phyloP scores from a whole-genome alignment of 208 protist species.

The Herpetomonas samuelpessoai region DNA sequence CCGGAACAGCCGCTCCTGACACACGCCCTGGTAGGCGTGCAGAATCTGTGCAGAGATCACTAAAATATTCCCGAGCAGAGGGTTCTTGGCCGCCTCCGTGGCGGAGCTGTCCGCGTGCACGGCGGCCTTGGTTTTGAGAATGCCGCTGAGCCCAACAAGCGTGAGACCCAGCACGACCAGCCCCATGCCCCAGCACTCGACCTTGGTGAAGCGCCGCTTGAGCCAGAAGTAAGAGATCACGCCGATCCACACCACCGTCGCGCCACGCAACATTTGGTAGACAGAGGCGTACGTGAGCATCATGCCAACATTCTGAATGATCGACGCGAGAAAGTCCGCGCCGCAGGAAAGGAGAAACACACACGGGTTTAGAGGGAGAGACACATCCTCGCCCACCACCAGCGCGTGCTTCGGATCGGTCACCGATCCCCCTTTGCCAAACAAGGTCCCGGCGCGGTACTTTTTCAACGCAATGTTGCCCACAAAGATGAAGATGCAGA shows the following conservation, averaged over 20 bases:
- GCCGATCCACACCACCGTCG: constrained; percentile 86
- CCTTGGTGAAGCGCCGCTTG: constrained; percentile 52
- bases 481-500: constrained; percentile 58
- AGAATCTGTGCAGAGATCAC: constrained; percentile 86
- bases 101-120: constrained; percentile 9
- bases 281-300: constrained; percentile 86
- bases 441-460: neutral
- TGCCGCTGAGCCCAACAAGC: constrained; percentile 63
- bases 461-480: constrained; percentile 23
- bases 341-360: constrained; percentile 61
- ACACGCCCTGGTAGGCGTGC: constrained; percentile 87
- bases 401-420: constrained; percentile 4
- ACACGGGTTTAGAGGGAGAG: constrained; percentile 45
- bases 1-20: constrained; percentile 80
- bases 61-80: constrained; percentile 72
- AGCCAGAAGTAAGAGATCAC: constrained; percentile 85
- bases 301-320: constrained; percentile 88
- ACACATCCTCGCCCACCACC: constrained; percentile 31
- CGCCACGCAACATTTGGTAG: constrained; percentile 92
- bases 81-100: constrained; percentile 17
- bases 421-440: constrained; percentile 4
- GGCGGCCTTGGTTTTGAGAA: constrained; percentile 8
- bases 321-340: constrained; percentile 79
- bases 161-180: constrained; percentile 55
- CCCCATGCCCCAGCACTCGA: constrained; percentile 63